Conservation (phyloP, 345 rosid species). For the Eucalyptus regnans region DNA sequence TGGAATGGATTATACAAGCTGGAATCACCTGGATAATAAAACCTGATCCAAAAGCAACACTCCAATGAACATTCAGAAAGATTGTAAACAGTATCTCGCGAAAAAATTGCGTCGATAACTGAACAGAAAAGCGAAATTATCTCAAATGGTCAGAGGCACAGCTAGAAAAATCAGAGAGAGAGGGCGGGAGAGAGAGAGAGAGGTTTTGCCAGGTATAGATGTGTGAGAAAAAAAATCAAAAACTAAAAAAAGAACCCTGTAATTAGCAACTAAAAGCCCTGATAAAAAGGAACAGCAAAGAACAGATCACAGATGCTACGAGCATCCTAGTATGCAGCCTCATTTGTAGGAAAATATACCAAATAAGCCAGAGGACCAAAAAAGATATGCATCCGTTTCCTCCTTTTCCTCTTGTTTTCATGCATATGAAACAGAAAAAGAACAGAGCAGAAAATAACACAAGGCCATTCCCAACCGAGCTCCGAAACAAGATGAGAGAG, state of each 20-base stretch:
- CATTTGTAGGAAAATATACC: background rate
- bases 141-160: background rate
- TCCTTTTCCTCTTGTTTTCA: background rate
- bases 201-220: background rate
- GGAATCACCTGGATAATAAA: background rate
- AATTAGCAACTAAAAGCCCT: background rate
- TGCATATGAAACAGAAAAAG: background rate
- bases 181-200: background rate
- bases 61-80: background rate
- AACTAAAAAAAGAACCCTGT: background rate
- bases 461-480: background rate
- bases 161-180: background rate
- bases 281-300: background rate
- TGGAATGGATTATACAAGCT: background rate
- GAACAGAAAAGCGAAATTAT: background rate
- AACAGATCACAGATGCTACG: background rate
- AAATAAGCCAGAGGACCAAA: background rate
- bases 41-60: slow-evolving; percentile 4
- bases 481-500: background rate
- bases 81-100: background rate
- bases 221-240: background rate
- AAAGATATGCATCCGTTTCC: background rate
- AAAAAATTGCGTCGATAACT: background rate
- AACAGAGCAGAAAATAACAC: background rate
- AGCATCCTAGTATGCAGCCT: background rate